phyloP scores from a whole-genome alignment of 345 rosid genomes.

The Eucalyptus pauciflora region DNA sequence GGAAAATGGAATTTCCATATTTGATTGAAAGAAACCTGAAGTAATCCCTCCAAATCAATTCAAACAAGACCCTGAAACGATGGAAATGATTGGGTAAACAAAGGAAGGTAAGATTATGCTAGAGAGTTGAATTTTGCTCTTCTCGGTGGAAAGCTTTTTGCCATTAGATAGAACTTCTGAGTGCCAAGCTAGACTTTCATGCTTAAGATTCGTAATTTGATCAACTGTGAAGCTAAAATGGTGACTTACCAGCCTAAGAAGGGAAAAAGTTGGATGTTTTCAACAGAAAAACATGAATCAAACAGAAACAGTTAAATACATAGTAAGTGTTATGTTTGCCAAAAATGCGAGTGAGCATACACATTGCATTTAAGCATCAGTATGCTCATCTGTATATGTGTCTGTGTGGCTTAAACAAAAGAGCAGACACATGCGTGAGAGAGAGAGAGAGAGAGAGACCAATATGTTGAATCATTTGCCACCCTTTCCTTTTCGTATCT shows the following conservation, averaged over 20 bases:
- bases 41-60: conserved; percentile 12
- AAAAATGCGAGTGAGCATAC: not conserved
- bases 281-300: not conserved
- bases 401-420: not conserved
- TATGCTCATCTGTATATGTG: not conserved
- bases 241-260: not conserved
- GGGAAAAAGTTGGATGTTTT: not conserved
- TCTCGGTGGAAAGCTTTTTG: not conserved
- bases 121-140: not conserved
- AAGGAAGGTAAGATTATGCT: not conserved
- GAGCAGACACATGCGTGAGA: not conserved
- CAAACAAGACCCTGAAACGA: too few relatives aligned
- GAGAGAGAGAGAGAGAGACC: conserved; percentile 21
- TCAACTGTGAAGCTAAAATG: not conserved
- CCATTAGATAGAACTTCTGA: not conserved
- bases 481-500: conserved; percentile 70
- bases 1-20: conserved; percentile 65
- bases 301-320: not conserved
- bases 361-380: not conserved
- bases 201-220: not conserved
- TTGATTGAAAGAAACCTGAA: conserved; percentile 75
- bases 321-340: not conserved
- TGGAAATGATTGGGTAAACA: too few relatives aligned
- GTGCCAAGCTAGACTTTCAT: not conserved
- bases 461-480: conserved; percentile 81